Base-by-base conservation (phyloP, 179 eudicot species). In the Pouteria campechiana region DNA sequence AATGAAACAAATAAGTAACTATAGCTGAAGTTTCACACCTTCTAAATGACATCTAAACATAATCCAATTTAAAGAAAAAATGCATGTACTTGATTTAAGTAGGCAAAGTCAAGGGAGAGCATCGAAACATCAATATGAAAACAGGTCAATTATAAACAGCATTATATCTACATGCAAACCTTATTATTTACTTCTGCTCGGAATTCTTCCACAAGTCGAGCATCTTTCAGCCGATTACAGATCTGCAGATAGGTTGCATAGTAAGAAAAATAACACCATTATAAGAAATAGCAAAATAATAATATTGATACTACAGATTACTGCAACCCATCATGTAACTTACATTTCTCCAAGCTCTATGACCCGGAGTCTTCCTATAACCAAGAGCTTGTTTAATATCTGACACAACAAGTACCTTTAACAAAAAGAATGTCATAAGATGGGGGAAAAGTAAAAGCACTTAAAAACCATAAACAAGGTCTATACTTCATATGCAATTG, bases 281-380 rank as follows among this genome's bases (percentile, higher is more conserved):
- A 36, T 10, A 20, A 44, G 12, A 25, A 31, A 1, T 17, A 7
- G 8, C 46, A 25, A 27, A 32, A 36, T 20, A 34, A 25, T n/a
- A n/a, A n/a, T n/a, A n/a, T n/a, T n/a, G n/a, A n/a, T n/a, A n/a
- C n/a, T n/a, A n/a, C n/a, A n/a, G n/a, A n/a, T n/a, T n/a, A n/a
- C n/a, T n/a, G n/a, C n/a, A n/a, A n/a, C n/a, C n/a, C 7, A 4
- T 19, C 17, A 19, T 11, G 12, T 44, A 25, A 32, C 43, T 67
- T 73, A 90, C 98, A 75, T 75, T 74, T 82, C 94, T 74, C 98
- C 98, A 90, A 68, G 78, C 72, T 65, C 83, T 64, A 46, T 90
- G 96, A 45, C 98, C 98, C 46, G 43, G 5, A 2, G 58, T 37
- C 46, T 57, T 57, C 44, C 69, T 78, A 65, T 90, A 90, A 43